Conservation (phyloP, 2,329 filamentous ascomycete genomes). For the Cladorrhinum sp. region DNA sequence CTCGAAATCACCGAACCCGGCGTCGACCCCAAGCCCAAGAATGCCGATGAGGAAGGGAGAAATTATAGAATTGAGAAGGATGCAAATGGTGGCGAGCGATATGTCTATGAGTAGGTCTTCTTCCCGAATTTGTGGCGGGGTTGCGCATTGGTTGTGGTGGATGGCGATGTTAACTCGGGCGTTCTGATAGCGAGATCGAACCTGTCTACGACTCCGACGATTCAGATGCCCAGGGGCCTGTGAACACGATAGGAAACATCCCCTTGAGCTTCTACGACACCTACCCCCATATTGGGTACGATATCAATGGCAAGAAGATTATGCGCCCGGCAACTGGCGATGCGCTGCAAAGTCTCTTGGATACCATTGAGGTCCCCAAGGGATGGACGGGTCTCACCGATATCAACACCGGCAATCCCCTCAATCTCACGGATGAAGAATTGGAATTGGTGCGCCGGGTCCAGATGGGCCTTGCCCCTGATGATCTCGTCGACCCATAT, state of each 20-base stretch:
- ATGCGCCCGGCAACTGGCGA: conserved; percentile 93
- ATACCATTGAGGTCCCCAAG: conserved; percentile 95
- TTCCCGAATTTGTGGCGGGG: neutral
- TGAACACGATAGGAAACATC: conserved; percentile 94
- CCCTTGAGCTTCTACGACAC: conserved; percentile 90
- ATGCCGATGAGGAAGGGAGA: conserved; percentile 39
- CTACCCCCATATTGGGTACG: conserved; percentile 97
- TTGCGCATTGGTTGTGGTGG: neutral
- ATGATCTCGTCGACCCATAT: conserved; percentile 90
- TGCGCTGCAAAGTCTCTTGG: conserved; percentile 86
- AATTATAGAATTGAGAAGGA: conserved; percentile 65
- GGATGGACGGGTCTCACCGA: conserved; percentile 97
- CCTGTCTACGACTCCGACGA: conserved; percentile 96
- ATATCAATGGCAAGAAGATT: conserved; percentile 98
- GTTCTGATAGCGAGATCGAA: conserved; percentile 64
- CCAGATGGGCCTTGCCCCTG: conserved; percentile 82
- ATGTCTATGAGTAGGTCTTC: conserved; percentile 66
- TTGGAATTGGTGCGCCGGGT: conserved; percentile 83
- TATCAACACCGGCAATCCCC: conserved; percentile 85
- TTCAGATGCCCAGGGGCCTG: conserved; percentile 72
- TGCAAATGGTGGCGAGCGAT: conserved; percentile 86
- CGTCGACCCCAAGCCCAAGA: conserved; percentile 33
- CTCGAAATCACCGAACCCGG: conserved; percentile 31
- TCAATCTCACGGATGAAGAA: conserved; percentile 73
- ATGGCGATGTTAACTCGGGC: conserved; percentile 12